Percentiles rank a stretch among this genome's conserved stretches.
Evolutionary conservation across 441 rosid genomes (phyloP).

Genomic region (Erodium chrysanthum): DNA sequence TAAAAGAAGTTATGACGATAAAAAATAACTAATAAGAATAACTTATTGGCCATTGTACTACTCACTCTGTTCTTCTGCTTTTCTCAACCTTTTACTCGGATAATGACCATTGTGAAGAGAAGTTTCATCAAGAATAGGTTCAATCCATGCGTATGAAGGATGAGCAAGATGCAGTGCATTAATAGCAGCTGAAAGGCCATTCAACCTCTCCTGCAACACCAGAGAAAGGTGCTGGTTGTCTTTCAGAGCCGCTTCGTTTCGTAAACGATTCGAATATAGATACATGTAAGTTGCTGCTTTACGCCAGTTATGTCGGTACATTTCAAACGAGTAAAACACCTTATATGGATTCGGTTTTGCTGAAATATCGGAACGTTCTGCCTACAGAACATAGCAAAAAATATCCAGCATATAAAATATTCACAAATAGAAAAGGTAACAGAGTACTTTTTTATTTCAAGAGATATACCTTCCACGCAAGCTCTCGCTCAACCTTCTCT

Average conservation of each 20-base stretch:
- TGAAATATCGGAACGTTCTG: slow-evolving; percentile 67
- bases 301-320: slow-evolving; percentile 89
- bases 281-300: slow-evolving; percentile 84
- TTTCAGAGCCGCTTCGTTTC: slow-evolving; percentile 45
- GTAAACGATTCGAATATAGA: slow-evolving; percentile 63
- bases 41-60: slow-evolving; percentile 15
- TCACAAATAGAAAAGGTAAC: slow-evolving; percentile 11
- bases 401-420: slow-evolving; percentile 14
- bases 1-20: neutral
- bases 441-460: slow-evolving; percentile 16
- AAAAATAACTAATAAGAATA: slow-evolving; percentile 9
- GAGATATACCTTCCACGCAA: slow-evolving; percentile 81
- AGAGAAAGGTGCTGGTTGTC: slow-evolving; percentile 49
- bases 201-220: slow-evolving; percentile 73
- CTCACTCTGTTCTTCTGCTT: slow-evolving; percentile 43
- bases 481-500: slow-evolving; percentile 88
- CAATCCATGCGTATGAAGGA: slow-evolving; percentile 87
- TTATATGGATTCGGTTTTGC: slow-evolving; percentile 78
- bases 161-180: slow-evolving; percentile 80
- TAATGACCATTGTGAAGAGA: slow-evolving; percentile 29
- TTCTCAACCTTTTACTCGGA: slow-evolving; percentile 77
- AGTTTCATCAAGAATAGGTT: slow-evolving; percentile 40
- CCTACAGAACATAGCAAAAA: slow-evolving; percentile 43
- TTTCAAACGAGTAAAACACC: slow-evolving; percentile 89
- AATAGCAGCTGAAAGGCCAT: slow-evolving; percentile 82